Conservation (phyloP, 1,284 basidiomycete genomes). For the Lignosus rhinocerotis region DNA sequence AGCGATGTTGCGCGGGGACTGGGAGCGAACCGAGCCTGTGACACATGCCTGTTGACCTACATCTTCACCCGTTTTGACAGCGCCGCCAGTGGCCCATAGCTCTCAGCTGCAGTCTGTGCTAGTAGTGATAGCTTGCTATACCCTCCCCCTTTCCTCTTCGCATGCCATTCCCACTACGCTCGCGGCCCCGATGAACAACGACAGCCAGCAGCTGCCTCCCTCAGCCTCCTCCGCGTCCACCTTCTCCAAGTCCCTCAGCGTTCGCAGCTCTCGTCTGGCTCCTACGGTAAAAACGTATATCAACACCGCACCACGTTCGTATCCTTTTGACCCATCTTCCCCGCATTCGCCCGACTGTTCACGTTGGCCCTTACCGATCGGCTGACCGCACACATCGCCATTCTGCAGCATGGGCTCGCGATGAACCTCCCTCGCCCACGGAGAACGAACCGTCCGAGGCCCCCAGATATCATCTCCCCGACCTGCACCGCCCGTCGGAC, state of each 20-base stretch:
- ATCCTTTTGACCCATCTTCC: background rate
- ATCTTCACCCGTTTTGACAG: slow-evolving; percentile 16
- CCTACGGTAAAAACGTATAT: slow-evolving; percentile 54
- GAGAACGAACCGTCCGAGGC: slow-evolving; percentile 39
- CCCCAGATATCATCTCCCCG: slow-evolving; percentile 32
- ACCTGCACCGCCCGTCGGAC: slow-evolving; percentile 46
- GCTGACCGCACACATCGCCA: slow-evolving; percentile 14
- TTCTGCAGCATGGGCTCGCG: slow-evolving; percentile 71
- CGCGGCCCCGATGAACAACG: slow-evolving; percentile 22
- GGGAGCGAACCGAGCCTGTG: background rate
- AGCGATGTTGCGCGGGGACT: background rate
- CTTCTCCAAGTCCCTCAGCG: slow-evolving; percentile 43
- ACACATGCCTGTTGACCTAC: slow-evolving; percentile 16
- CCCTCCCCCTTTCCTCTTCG: slow-evolving; percentile 14
- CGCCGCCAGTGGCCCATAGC: slow-evolving; percentile 16
- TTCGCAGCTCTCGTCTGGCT: slow-evolving; percentile 41
- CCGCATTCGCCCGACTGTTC: slow-evolving; percentile 8
- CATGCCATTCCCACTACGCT: slow-evolving; percentile 10
- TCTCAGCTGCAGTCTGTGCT: background rate
- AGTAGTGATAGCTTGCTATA: background rate
- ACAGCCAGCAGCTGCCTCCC: slow-evolving; percentile 25
- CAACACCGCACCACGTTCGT: slow-evolving; percentile 67
- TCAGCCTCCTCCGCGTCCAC: slow-evolving; percentile 43
- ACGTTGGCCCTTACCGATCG: background rate
- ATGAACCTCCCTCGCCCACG: slow-evolving; percentile 76